A percentile compares a stretch with the other conserved stretches of the same genome.
These are phyloP conservation scores for Adansonia madagascariensis DNA, from an alignment of 441 rosid genomes.

Conservation along the genomic window DNA sequence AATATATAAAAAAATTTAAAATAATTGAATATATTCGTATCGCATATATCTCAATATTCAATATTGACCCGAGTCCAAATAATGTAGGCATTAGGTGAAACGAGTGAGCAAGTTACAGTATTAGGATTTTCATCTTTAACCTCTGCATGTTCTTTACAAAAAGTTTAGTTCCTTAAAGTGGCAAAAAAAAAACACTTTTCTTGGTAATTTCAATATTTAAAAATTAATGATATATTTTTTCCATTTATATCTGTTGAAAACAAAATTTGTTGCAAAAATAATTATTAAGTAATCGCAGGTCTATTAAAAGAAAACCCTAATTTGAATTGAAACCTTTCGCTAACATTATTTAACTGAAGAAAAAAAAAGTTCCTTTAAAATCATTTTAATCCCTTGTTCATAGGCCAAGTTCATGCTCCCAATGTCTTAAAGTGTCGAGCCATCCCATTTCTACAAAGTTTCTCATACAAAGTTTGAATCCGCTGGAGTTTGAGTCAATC, in stretches of 20 bases:
- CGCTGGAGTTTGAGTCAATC: too few species aligned
- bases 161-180: neutral
- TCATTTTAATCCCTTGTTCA: neutral
- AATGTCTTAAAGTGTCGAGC: too few species aligned
- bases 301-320: neutral
- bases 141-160: slow-evolving; percentile 2
- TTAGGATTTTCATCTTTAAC: slow-evolving; percentile 9
- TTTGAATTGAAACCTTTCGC: neutral
- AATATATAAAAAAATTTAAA: too few species aligned
- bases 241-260: neutral
- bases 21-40: too few species aligned
- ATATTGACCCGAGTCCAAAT: too few species aligned
- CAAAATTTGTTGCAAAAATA: neutral
- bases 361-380: neutral
- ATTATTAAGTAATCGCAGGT: too few species aligned
- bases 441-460: too few species aligned
- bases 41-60: too few species aligned
- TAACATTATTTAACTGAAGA: neutral
- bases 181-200: neutral
- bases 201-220: neutral
- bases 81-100: neutral
- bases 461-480: too few species aligned
- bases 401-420: too few species aligned
- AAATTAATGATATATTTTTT: neutral
- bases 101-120: neutral